These are phyloP conservation scores for Filosporella fistucella DNA, from an alignment of 495 filamentous ascomycete species.

Conservation along the genomic window DNA sequence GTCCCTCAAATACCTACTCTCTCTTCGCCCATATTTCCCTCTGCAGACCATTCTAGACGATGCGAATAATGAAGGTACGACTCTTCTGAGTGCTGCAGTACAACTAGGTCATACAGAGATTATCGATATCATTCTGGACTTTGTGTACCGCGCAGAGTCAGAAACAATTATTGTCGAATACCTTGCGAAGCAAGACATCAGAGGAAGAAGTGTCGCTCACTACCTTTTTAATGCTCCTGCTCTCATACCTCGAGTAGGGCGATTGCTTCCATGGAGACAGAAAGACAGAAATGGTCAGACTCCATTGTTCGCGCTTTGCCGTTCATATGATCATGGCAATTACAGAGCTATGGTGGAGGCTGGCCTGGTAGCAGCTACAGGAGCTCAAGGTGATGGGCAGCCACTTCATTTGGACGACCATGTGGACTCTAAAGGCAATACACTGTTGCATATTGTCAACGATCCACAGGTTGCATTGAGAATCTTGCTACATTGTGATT, in stretches of 20 bases:
- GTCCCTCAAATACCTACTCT: constrained; percentile 72
- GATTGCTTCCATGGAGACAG: constrained; percentile 78
- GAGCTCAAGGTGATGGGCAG: constrained; percentile 68
- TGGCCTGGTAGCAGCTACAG: constrained; percentile 69
- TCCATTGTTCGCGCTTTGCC: constrained; percentile 87
- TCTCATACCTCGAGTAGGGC: constrained; percentile 69
- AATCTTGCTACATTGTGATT: constrained; percentile 79
- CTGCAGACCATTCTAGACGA: constrained; percentile 69
- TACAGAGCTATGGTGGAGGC: constrained; percentile 82
- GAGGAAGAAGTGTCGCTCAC: constrained; percentile 86
- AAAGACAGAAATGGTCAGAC: constrained; percentile 97
- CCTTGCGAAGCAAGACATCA: constrained; percentile 68
- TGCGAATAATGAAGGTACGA: constrained; percentile 82
- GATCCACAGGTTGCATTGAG: constrained; percentile 71
- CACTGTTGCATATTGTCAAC: constrained; percentile 86
- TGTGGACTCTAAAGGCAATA: constrained; percentile 90
- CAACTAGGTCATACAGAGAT: constrained; percentile 75
- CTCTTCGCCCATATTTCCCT: constrained; percentile 68
- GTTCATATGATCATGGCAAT: constrained; percentile 89
- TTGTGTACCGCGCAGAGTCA: constrained; percentile 51
- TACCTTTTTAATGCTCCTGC: constrained; percentile 93
- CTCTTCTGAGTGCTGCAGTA: constrained; percentile 87
- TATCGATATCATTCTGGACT: constrained; percentile 70
- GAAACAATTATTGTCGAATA: constrained; percentile 46
- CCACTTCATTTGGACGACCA: constrained; percentile 90